phyloP scores from a whole-genome alignment of 83 land plant genomes.

The Diphasiastrum complanatum region DNA sequence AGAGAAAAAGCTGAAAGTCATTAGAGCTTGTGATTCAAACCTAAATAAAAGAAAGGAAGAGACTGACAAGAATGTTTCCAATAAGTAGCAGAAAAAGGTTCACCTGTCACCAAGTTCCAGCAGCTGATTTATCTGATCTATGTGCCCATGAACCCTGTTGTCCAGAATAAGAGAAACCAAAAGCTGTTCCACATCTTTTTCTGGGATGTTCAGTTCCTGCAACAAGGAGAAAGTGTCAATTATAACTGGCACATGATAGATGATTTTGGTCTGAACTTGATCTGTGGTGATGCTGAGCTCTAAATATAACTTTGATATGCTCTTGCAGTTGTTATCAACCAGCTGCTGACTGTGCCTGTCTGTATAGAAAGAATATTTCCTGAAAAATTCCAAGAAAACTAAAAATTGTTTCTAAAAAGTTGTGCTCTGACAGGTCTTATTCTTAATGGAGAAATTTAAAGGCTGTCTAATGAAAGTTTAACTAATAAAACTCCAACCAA shows the following conservation, averaged over 20 bases:
- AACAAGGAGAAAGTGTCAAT: neutral
- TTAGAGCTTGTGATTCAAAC: neutral
- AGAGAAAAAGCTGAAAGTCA: neutral
- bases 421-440: too few relatives aligned
- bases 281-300: neutral
- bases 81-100: neutral
- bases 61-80: neutral
- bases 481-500: too few relatives aligned
- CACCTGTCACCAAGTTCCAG: constrained; percentile 93
- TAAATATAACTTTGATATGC: too few relatives aligned
- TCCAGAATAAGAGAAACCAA: constrained; percentile 92
- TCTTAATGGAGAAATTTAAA: too few relatives aligned
- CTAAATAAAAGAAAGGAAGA: neutral
- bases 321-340: too few relatives aligned
- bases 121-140: constrained; percentile 93
- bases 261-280: neutral
- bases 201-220: constrained; percentile 97
- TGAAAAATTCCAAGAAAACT: too few relatives aligned
- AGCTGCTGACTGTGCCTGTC: too few relatives aligned
- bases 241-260: neutral
- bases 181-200: constrained; percentile 89
- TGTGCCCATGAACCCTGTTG: constrained; percentile 84
- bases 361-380: too few relatives aligned
- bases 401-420: too few relatives aligned
- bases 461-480: too few relatives aligned